Base-by-base conservation (phyloP, 495 filamentous ascomycete species). In the Xylaria sp. region DNA sequence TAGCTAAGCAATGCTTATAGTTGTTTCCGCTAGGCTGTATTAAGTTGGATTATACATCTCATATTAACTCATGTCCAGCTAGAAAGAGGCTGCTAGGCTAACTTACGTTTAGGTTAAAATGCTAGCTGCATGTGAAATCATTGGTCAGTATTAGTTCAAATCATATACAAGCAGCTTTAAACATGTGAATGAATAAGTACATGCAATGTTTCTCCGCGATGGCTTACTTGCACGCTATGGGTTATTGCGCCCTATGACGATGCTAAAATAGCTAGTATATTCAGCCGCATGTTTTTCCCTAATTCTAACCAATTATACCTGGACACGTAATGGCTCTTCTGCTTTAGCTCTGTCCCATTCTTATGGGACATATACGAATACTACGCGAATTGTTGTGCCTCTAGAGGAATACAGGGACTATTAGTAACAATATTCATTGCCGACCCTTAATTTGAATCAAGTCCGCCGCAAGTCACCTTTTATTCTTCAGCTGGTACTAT, bases 261-360 rank as follows among this genome's bases (percentile, higher is more conserved):
- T n/a, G n/a, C 35, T 37, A 37, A 3, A 37, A 37, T n/a, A 35
- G 57, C 33, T 59, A 59, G 57, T 5, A 59, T 59, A 2, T 59
- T 59, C 57, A 37, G 57, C 57, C 33, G 19, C 57, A 37, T 33
- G 37, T 35, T 59, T 35, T 59, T 35, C 31, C 15, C 55, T 33
- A 21, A 8, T 21, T 59, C 33, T 33, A 59, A 37, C 57, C 57
- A 59, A 59, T 59, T 40, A 40, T 59, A n/a, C 57, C 0, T 37
- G 21, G 33, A 59, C 57, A 37, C 57, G 57, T 59, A 21, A 59
- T n/a, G 55, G n/a, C 26, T 31, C 52, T 14, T n/a, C 4, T 9
- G 31, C 19, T 40, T 37, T 12, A 59, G 31, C 17, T 59, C 8
- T 59, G 9, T n/a, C 19, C 17, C 12, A 31, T 9, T 21, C 15